Evolutionary conservation across 108 stramenopile genomes (phyloP).

Genomic region (Aurantiochytrium sp.): DNA sequence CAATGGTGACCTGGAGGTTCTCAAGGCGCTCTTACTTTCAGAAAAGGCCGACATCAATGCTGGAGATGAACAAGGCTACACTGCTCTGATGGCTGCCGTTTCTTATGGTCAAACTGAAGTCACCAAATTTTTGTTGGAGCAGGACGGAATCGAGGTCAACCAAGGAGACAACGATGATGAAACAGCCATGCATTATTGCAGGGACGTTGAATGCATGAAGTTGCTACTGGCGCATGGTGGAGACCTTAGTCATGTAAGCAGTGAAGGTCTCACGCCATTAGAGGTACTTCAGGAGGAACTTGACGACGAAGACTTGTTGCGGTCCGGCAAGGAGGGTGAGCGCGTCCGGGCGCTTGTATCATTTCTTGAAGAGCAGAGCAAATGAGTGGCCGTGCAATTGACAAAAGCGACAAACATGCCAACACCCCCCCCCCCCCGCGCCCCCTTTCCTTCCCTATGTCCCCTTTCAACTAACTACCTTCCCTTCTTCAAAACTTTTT

Average conservation of each 20-base stretch:
- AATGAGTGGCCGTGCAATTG: neutral
- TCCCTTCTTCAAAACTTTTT: too few species aligned
- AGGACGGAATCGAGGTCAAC: neutral
- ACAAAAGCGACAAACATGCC: neutral
- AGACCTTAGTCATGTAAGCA: neutral
- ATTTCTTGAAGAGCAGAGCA: neutral
- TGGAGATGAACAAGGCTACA: neutral
- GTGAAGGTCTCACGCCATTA: neutral
- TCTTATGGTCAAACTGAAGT: neutral
- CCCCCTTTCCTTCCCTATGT: too few species aligned
- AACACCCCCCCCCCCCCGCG: too few species aligned
- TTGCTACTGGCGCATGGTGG: neutral
- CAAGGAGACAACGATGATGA: neutral
- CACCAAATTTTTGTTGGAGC: neutral
- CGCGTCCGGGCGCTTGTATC: neutral
- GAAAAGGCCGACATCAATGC: neutral
- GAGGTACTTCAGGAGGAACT: neutral
- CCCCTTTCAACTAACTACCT: too few species aligned
- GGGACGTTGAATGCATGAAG: neutral
- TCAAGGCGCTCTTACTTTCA: neutral
- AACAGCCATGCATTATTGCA: constrained; percentile 1
- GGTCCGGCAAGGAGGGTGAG: neutral
- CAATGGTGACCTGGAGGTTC: neutral
- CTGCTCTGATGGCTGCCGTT: neutral
- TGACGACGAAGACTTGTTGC: neutral